Base-by-base conservation (phyloP, 2,329 filamentous ascomycete species). In the Scytalidium lignicola region DNA sequence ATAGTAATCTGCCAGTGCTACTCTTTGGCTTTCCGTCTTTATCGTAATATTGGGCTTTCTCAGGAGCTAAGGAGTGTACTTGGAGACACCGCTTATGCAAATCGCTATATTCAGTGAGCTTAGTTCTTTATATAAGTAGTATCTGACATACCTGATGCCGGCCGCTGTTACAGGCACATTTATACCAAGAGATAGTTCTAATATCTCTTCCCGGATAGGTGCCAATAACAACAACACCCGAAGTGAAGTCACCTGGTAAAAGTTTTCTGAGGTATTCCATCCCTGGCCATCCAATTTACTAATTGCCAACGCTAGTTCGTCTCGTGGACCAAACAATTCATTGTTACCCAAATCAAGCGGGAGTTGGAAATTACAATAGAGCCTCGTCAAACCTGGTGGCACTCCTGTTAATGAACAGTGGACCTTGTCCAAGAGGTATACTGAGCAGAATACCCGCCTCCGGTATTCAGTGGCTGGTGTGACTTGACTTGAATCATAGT, bases 391-490 rank as follows among this genome's bases (percentile, higher is more conserved):
- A 20, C 55, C 46, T 18, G 59, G 60, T 8, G 62, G 61, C 9
- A 51, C 51, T 10, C 61, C 62, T 26, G 58, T 58, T 5, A 64
- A 43, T 20, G 55, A 57, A 1, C 58, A 49, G 40, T 58, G 50
- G 6, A 42, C 53, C 44, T 63, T 64, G 26, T 63, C 62, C 15
- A 53, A 44, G 23, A 43, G 48, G 43, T 63, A 64, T 12, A 60
- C 51, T 13, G 43, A 18, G 4, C 51, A 51, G 41, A 62, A 61
- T 1, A 64, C 40, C 15, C 60, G 54, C 23, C 55, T 49, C 22
- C 57, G 60, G 32, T 59, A 62, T 51, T 64, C 61, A 4, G 55
- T 55, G 18, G 59, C 56, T 2, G 60, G 51, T 2, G 62, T 63
- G 3, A 59, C 29, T 26, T 55, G 50, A 9, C 43, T 47, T 13